phyloP scores from a whole-genome alignment of 2,329 filamentous ascomycete species.

The Penicillium sclerotigenum region DNA sequence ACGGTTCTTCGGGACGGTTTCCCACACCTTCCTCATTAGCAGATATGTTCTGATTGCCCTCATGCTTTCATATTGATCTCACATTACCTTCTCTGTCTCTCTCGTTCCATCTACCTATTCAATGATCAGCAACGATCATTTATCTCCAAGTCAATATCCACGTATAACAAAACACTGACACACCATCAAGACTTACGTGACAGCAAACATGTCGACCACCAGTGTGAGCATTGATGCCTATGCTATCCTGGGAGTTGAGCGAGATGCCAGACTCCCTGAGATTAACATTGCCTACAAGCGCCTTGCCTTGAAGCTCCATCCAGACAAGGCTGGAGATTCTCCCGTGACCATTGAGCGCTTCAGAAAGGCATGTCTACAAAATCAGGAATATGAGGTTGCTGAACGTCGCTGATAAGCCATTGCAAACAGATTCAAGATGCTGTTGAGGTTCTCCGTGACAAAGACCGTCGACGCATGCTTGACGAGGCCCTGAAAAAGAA shows the following conservation, averaged over 20 bases:
- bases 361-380: constrained; percentile 19
- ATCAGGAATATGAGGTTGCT: neutral
- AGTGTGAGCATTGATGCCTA: constrained; percentile 24
- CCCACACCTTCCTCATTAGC: constrained; percentile 1
- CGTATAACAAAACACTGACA: neutral
- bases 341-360: constrained; percentile 17
- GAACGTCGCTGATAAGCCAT: neutral
- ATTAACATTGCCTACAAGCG: constrained; percentile 36
- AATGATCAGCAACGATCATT: neutral
- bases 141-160: neutral
- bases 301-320: constrained; percentile 35
- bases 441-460: constrained; percentile 34
- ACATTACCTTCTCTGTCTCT: neutral
- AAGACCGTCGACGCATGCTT: constrained; percentile 21
- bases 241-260: constrained; percentile 25
- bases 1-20: neutral
- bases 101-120: neutral
- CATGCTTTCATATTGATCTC: neutral
- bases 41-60: neutral
- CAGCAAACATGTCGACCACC: constrained; percentile 5
- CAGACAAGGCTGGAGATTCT: constrained; percentile 30
- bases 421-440: constrained; percentile 32
- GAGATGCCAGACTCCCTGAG: constrained; percentile 27
- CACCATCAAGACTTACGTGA: neutral
- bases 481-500: neutral